phyloP scores from a whole-genome alignment of 352 stramenopile species.

The Phytopythium chamaehyphon region DNA sequence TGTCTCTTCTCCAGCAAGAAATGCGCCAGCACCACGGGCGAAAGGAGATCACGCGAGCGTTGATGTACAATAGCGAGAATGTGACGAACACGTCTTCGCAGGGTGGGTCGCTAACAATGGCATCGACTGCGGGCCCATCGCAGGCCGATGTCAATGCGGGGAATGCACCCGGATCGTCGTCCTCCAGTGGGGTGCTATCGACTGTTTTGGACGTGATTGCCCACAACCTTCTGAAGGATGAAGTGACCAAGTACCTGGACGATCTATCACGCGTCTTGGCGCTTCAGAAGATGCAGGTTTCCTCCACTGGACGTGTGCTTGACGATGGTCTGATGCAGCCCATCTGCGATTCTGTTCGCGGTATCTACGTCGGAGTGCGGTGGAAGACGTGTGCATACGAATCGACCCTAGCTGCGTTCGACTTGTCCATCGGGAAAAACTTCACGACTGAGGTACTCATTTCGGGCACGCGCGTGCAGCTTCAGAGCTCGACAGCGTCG shows the following conservation, averaged over 20 bases:
- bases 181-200: conserved; percentile 36
- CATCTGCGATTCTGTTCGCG: conserved; percentile 79
- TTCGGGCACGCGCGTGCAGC: conserved; percentile 57
- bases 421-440: conserved; percentile 81
- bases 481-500: conserved; percentile 7
- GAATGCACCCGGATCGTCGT: conserved; percentile 14
- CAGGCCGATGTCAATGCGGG: conserved; percentile 2
- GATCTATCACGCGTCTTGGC: conserved; percentile 58
- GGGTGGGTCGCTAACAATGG: conserved; percentile 11
- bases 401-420: conserved; percentile 74
- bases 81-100: conserved; percentile 6
- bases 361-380: conserved; percentile 65
- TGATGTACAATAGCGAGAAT: conserved; percentile 35
- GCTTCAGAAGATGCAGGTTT: conserved; percentile 52
- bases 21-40: conserved; percentile 70
- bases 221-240: conserved; percentile 77
- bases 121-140: conserved; percentile 8
- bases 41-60: conserved; percentile 58
- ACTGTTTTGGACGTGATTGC: conserved; percentile 64
- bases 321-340: conserved; percentile 76
- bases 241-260: conserved; percentile 70
- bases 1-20: conserved; percentile 78
- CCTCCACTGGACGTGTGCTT: conserved; percentile 54
- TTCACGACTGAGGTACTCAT: conserved; percentile 81
- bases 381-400: conserved; percentile 83